Percentiles rank a stretch among this genome's conserved stretches.
phyloP scores from a whole-genome alignment of 2,329 filamentous ascomycete species.

The Cryphonectria japonica region DNA sequence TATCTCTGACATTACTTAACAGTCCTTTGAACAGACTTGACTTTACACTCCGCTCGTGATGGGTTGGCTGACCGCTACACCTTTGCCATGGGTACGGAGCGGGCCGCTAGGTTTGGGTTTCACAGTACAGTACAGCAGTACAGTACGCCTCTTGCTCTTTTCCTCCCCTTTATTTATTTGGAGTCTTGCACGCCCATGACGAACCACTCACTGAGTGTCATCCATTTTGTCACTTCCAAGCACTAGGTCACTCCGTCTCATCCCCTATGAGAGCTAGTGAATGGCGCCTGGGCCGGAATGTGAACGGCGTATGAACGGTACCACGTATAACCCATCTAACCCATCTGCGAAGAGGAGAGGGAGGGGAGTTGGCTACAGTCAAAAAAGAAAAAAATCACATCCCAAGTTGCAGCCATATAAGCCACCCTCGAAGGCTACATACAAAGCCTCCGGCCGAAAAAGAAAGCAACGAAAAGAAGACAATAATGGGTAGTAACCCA shows the following conservation, averaged over 20 bases:
- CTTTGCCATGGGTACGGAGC: conserved; percentile 1
- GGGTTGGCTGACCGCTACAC: conserved; percentile 12
- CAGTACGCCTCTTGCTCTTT: background rate
- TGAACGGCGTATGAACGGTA: background rate
- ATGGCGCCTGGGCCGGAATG: background rate
- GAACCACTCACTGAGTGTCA: background rate
- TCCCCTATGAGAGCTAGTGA: background rate
- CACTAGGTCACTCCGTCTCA: background rate
- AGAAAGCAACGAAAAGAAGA: background rate
- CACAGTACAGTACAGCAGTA: background rate
- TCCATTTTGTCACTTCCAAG: background rate
- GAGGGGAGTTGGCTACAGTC: background rate
- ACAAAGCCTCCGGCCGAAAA: too few relatives aligned
- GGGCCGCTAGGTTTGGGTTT: background rate
- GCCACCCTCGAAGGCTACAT: background rate
- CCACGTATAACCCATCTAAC: background rate
- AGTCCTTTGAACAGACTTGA: background rate
- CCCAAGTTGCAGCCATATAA: background rate
- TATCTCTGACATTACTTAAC: background rate
- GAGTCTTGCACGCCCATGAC: background rate
- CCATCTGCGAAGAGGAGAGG: background rate
- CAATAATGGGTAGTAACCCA: conserved; percentile 44
- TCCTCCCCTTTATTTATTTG: background rate
- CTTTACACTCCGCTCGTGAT: conserved; percentile 8
- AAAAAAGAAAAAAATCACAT: background rate